Evolutionary conservation across 352 stramenopile species (phyloP), one percentile per base, ranked within the genome.

Genomic region (Phytophthora ramorum): DNA sequence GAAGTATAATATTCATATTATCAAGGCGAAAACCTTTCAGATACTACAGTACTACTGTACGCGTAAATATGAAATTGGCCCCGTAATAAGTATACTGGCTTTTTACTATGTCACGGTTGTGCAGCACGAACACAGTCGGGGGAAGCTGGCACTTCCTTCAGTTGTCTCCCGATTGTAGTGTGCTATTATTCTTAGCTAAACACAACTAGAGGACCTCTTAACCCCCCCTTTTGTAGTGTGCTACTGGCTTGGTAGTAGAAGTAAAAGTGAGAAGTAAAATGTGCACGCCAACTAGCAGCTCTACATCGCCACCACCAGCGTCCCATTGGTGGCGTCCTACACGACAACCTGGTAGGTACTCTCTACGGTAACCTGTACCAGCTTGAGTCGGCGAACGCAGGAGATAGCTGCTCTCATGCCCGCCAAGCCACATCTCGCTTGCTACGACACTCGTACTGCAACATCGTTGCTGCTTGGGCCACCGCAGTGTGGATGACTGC

Each of bases 91-190:
- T n/a, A n/a, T n/a, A n/a, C n/a, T n/a, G n/a, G n/a, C n/a, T n/a
- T n/a, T n/a, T n/a, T n/a, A n/a, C n/a, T n/a, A n/a, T n/a, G 35
- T 48, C 51, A 13, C 37, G 38, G 19, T 58, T 38, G 13, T 30
- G 38, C 3, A 58, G 40, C 34, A 35, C 19, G 9, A 43, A 57
- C 19, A 34, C 46, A 53, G 16, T 40, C 46, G 46, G 34, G n/a
- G 32, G 49, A 35, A 57, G 34, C 49, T 57, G 49, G 34, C 49
- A 57, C 49, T 57, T 46, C 32, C 49, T 46, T 6, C 45, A 35
- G 19, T 8, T 41, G n/a, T 34, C 20, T 34, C 32, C 49, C 49
- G 32, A 57, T 41, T 57, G 49, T 46, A 57, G 32, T 57, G n/a
- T n/a, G n/a, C n/a, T n/a, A n/a, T n/a, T n/a, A n/a, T n/a, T n/a